Evolutionary conservation across 2,329 filamentous ascomycete species (phyloP), one percentile per base, ranked within the genome.

Genomic region (Penicillium sp.): DNA sequence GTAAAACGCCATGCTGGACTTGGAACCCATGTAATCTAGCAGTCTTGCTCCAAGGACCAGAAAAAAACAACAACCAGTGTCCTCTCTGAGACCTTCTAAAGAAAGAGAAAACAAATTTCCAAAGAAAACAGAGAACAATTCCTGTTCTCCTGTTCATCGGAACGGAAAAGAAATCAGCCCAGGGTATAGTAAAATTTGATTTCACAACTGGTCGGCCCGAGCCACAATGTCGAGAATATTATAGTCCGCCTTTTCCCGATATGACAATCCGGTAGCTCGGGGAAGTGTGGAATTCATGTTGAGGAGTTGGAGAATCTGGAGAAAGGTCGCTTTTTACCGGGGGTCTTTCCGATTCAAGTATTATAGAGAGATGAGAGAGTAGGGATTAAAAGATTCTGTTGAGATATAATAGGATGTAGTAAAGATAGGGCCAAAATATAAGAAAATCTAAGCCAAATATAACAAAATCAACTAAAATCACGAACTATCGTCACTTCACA

Each of bases 181-280:
- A 50, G 11, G n/a, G 11, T 56, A 23, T 31, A 27, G 46, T 39
- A 38, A 50, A 13, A 13, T 19, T 49, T n/a, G 31, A 45, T 27
- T 21, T 56, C 45, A 60, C 50, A 57, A 63, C 58, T 44, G 46
- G 57, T 70, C 69, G 69, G 68, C 61, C 67, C 68, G 69, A 70
- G 47, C 54, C 31, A 46, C 25, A 47, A 57, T 40, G 34, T 23
- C 45, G 50, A n/a, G 29, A 9, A n/a, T 7, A 29, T 34, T 16
- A 16, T 9, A 27, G 43, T 51, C 70, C 70, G 70, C 69, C 68
- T 72, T 72, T 73, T 71, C 59, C 71, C 71, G 70, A 72, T 51
- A 57, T 57, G 44, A 48, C 53, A 58, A 52, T 58, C 58, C 61
- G 64, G 43, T 51, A 55, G 45, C 47, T 59, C 63, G 60, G 58